Evolutionary conservation across 1,284 basidiomycete genomes (phyloP).

Genomic region (Caloboletus firmus): DNA sequence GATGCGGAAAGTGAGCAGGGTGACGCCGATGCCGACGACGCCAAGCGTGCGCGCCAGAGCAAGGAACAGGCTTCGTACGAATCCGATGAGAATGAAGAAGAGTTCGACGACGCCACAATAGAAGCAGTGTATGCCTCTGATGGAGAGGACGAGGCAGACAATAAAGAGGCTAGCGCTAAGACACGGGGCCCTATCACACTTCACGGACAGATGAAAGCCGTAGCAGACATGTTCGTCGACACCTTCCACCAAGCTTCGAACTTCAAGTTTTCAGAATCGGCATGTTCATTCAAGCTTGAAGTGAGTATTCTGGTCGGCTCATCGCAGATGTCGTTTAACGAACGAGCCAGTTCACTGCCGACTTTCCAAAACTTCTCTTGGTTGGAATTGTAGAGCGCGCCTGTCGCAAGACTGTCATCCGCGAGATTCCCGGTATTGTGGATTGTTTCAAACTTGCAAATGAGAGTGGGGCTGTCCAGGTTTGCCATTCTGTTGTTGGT

Average conservation of each 20-base stretch:
- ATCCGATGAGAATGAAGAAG: slow-evolving; percentile 55
- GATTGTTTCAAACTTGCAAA: slow-evolving; percentile 69
- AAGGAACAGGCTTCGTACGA: slow-evolving; percentile 77
- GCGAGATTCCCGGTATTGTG: slow-evolving; percentile 84
- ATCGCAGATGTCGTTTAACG: background rate
- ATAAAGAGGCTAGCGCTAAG: slow-evolving; percentile 36
- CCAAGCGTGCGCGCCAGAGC: slow-evolving; percentile 65
- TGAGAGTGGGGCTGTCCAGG: slow-evolving; percentile 56
- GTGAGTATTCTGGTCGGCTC: slow-evolving; percentile 45
- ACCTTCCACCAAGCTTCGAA: slow-evolving; percentile 61
- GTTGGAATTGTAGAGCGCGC: slow-evolving; percentile 89
- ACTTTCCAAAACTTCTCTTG: slow-evolving; percentile 87
- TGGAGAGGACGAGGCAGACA: slow-evolving; percentile 40
- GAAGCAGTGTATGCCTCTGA: slow-evolving; percentile 67
- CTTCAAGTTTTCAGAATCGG: slow-evolving; percentile 76
- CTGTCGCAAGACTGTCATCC: slow-evolving; percentile 81
- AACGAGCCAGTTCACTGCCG: slow-evolving; percentile 54
- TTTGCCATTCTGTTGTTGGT: slow-evolving; percentile 30
- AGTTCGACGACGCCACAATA: slow-evolving; percentile 60
- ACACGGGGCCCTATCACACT: slow-evolving; percentile 38
- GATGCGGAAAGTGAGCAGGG: slow-evolving; percentile 67
- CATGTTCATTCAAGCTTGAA: slow-evolving; percentile 79
- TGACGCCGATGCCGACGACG: slow-evolving; percentile 77
- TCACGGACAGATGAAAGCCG: slow-evolving; percentile 44
- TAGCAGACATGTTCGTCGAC: slow-evolving; percentile 52